phyloP scores from a whole-genome alignment of 2,329 filamentous ascomycete genomes.

The Penicillium sp. region DNA sequence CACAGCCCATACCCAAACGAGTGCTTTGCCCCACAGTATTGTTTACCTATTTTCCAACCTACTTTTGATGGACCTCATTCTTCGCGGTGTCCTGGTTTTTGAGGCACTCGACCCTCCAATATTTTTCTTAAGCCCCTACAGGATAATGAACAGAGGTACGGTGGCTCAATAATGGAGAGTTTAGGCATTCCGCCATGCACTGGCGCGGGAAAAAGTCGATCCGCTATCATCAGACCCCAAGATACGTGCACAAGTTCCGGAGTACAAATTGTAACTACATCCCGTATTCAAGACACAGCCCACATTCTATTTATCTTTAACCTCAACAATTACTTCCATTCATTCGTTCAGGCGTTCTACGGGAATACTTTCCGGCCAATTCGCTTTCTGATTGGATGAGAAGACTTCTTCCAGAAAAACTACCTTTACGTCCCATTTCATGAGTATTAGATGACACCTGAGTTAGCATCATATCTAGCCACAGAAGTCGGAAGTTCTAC shows the following conservation, averaged over 20 bases:
- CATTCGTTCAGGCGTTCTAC: not conserved
- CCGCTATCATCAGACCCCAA: not conserved
- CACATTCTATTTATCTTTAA: not conserved
- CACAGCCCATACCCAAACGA: constrained; percentile 9
- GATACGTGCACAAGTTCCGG: not conserved
- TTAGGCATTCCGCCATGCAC: not conserved
- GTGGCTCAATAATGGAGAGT: constrained; percentile 3
- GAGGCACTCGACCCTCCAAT: constrained; percentile 2
- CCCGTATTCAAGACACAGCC: not conserved
- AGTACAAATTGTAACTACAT: not conserved
- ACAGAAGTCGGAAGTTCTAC: not conserved
- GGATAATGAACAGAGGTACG: not conserved
- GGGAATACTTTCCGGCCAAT: constrained; percentile 2
- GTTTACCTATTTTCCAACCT: constrained; percentile 3
- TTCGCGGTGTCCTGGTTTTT: constrained; percentile 2
- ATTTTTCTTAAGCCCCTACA: not conserved
- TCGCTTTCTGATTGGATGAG: constrained; percentile 11
- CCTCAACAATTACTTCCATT: not conserved
- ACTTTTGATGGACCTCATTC: constrained; percentile 8
- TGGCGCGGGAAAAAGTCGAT: not conserved
- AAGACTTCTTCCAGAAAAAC: constrained; percentile 1
- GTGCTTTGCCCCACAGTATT: constrained; percentile 6
- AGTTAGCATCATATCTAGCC: constrained; percentile 11
- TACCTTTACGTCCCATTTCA: constrained; percentile 16
- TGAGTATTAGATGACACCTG: constrained; percentile 25